phyloP scores from a whole-genome alignment of 1,284 basidiomycete genomes.

The Schizophyllum commune region DNA sequence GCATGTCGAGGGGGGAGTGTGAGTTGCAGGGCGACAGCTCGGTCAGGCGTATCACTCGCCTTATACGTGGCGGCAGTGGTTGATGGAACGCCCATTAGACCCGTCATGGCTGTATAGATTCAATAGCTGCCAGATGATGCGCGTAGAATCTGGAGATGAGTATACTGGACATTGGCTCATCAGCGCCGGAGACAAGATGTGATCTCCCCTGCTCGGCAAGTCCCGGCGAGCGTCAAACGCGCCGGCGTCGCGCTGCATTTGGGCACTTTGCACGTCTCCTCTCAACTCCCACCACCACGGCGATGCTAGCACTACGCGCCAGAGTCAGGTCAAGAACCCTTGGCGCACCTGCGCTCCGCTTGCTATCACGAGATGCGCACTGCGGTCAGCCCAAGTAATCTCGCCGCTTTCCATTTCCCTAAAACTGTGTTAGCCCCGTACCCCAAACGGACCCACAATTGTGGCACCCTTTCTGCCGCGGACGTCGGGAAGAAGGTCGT shows the following conservation, averaged over 20 bases:
- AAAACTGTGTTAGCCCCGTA: slow-evolving; percentile 41
- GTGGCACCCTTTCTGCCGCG: slow-evolving; percentile 47
- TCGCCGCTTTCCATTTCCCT: not conserved
- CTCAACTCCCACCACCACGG: slow-evolving; percentile 2
- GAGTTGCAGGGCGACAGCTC: slow-evolving; percentile 8
- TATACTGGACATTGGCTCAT: not conserved
- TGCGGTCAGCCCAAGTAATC: slow-evolving; percentile 18
- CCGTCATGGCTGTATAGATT: not conserved
- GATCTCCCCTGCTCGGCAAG: not conserved
- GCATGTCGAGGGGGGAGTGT: slow-evolving; percentile 8
- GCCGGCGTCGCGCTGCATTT: not conserved
- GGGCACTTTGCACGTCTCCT: not conserved
- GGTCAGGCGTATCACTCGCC: slow-evolving; percentile 3
- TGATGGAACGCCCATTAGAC: not conserved
- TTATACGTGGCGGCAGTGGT: slow-evolving; percentile 4
- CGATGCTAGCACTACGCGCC: no score
- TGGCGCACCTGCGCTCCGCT: not conserved
- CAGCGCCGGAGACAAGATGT: not conserved
- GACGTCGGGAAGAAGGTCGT: slow-evolving; percentile 56
- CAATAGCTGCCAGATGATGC: not conserved
- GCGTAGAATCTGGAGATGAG: not conserved
- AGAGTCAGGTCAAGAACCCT: no score
- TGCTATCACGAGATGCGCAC: slow-evolving; percentile 11
- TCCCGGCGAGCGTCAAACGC: not conserved
- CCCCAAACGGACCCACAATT: slow-evolving; percentile 56